Evolutionary conservation across 805 yeast genomes (phyloP), one percentile per base, ranked within the genome.

Genomic region (Spathaspora hagerdaliae): DNA sequence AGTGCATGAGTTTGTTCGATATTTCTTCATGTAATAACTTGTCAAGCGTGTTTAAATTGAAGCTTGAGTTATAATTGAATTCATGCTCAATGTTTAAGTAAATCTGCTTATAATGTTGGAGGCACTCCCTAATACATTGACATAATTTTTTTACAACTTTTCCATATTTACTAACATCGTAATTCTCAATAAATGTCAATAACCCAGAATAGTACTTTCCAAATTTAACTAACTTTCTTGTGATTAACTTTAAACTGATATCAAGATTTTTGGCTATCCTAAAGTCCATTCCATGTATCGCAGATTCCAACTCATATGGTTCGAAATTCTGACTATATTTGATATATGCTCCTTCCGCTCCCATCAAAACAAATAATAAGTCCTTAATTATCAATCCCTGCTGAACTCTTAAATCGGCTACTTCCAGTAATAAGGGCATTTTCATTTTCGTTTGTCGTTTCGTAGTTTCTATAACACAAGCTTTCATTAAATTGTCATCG

Each of bases 341-440:
- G 32, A 92, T 79, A 57, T 85, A 88, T 15, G 73, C 71, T 0
- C 97, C 97, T 60, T 90, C 96, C 27, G 75, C 63, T 0, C 95
- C 95, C 31, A 82, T 53, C 11, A 94, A 60, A 1, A 87, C 83
- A 53, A 75, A 76, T 15, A 89, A 55, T 8, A 90, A 59, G 60
- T 92, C 99, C 47, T 78, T 73, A 12, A 85, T 70, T 1, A 94
- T 74, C 26, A 83, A 71, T 0, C 87, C 83, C 59, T 90, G 96
- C 59, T 89, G 96, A 3, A 75, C 73, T 40, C 76, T 70, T 3
- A 73, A 58, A 31, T 77, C 78, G n/a, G 56, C 58, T 36, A 75
- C 59, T 43, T 69, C 77, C 40, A 71, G 71, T 31, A 82, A 59
- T 2, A 83, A 76, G 45, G 64, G 69, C 10, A 79, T 70, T 42